Base-by-base conservation (phyloP, 2,329 filamentous ascomycete species). In the Aspergillus sp. region DNA sequence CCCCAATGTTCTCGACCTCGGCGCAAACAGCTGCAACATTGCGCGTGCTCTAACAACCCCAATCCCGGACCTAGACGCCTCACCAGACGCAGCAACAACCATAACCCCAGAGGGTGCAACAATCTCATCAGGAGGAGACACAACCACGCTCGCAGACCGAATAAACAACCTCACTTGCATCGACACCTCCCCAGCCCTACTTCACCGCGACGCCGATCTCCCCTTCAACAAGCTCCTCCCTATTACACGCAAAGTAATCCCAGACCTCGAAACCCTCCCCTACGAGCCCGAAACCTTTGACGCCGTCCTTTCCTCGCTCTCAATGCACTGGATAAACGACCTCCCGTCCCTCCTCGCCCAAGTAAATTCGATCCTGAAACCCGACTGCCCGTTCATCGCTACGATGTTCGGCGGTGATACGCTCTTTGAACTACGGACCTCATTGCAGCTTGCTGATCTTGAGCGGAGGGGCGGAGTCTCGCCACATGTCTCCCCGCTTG, bases 371-470 rank as follows among this genome's bases (percentile, higher is more conserved):
- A 80, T 96, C 35, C 83, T 99, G 24, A 96, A 96, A 75, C 92
- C 93, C 0, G 95, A 99, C 73, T 84, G 85, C 56, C 92, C 96
- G 1, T 96, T 99, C 70, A 87, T 99, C 47, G 93, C 90, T 14
- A 93, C 93, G 64, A 99, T 99, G 93, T 88, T 96, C 60, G 95
- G 95, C 56, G 95, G 95, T 0, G 95, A 99, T 74, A 93, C 90
- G 7, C 82, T 99, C 1, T 99, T 89, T 71, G 95, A 99, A 79
- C 83, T 99, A 54, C 90, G 95, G 35, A 96, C 93, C 0, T 95
- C 92, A 35, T 81, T 99, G 14, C 95, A 99, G 76, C 83, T 99
- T 3, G 93, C 95, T 3, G 93, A 97, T 73, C 85, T 91, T 68
- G 95, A 99, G 69, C 84, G 93, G 15, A 83, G 90, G 19, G 95